Base-by-base conservation (phyloP, 768 basidiomycete genomes). In the Coprinellus aureogranulatus region DNA sequence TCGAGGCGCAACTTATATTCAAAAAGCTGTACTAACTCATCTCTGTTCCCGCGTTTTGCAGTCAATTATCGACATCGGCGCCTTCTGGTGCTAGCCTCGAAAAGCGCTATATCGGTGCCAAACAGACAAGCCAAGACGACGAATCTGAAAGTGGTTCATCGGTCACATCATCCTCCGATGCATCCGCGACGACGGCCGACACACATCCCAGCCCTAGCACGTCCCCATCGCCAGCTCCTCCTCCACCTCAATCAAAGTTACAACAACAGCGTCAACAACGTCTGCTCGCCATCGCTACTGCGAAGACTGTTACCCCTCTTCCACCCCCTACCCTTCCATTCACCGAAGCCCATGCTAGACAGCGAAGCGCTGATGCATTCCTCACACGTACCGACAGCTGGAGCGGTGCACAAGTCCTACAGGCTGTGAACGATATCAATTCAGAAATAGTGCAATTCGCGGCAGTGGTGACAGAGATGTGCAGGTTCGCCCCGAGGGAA, bases 391-490 rank as follows among this genome's bases (percentile, higher is more conserved):
- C 83, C 30, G 89, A 91, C 69, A 73, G 70, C 28, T 89, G 85
- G 87, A 89, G 88, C 1, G 89, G 89, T 12, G 84, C 87, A 1
- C 88, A 90, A 67, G 79, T 91, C 67, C 81, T 91, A 48, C 88
- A 91, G 66, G 85, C 87, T 2, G 84, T 91, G 14, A 85, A 88
- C 61, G 89, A 91, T 64, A 79, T 91, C 68, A 91, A 91, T 66
- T 84, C 87, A 0, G 89, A 90, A 70, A 87, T 90, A 58, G 78
- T 89, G n/a, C 89, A 89, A 61, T 88, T 89, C 58, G 86, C 89
- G 9, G 88, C 88, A 16, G 81, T 85, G 23, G 88, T 87, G 6
- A 85, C 87, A 16, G 89, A 92, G 69, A 75, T 84, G 41, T 85
- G 82, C 62, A 77, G 79, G 1, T 85, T 86, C 64, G 73, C 28